phyloP scores from a whole-genome alignment of 768 basidiomycete species.

The Rhodotorula taiwanensis region DNA sequence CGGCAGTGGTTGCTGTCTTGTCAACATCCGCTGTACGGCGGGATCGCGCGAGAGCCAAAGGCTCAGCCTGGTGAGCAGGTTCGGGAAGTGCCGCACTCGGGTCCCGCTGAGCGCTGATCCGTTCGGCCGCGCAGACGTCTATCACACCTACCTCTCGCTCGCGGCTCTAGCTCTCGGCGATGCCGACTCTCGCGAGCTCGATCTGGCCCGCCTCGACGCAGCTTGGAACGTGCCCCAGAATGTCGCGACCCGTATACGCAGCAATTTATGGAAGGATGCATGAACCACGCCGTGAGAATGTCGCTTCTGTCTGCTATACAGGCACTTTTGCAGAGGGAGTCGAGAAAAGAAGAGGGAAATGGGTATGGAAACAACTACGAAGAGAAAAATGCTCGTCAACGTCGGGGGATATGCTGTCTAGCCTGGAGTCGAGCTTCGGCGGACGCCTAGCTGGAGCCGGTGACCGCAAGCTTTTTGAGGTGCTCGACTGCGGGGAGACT shows the following conservation, averaged over 20 bases:
- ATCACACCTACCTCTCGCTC: conserved; percentile 85
- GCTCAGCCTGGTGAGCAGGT: conserved; percentile 62
- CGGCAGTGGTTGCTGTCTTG: conserved; percentile 62
- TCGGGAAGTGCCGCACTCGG: no score
- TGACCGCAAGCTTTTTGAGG: conserved; percentile 34
- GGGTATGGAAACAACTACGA: no score
- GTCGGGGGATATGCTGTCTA: no score
- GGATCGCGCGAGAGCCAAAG: conserved; percentile 74
- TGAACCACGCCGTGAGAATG: no score
- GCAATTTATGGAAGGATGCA: not conserved
- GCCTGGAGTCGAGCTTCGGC: no score
- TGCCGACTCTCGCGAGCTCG: not conserved
- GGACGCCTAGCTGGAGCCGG: conserved; percentile 29
- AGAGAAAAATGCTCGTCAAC: no score
- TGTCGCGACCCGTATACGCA: conserved; percentile 19
- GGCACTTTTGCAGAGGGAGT: no score
- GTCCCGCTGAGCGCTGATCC: not conserved
- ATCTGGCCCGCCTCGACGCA: conserved; percentile 8
- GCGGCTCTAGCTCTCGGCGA: conserved; percentile 62
- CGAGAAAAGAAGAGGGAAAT: no score
- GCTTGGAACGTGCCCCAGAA: conserved; percentile 19
- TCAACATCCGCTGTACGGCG: conserved; percentile 75
- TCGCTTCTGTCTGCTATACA: no score
- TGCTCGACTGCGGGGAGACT: not conserved
- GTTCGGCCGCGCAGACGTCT: conserved; percentile 60